A percentile compares a stretch with the other conserved stretches of the same genome.
Evolutionary conservation across 306 rosid genomes (phyloP).

Genomic region (Crotalaria pallida): DNA sequence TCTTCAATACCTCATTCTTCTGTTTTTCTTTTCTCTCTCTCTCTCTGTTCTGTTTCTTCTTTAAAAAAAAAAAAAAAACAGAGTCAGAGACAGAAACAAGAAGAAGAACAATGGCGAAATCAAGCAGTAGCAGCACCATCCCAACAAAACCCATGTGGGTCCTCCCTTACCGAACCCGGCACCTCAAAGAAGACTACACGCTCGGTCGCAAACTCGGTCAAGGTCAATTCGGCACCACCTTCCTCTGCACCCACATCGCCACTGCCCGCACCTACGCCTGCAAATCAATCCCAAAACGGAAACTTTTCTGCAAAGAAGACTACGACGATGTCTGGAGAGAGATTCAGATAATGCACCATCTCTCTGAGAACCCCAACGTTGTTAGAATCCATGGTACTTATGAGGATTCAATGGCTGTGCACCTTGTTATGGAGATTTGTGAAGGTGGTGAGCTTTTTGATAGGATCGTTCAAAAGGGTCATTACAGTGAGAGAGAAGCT

Average conservation of each 20-base stretch:
- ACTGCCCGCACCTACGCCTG: slow-evolving; percentile 34
- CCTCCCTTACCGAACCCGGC: slow-evolving; percentile 35
- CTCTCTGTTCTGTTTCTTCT: not conserved
- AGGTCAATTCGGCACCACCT: slow-evolving; percentile 57
- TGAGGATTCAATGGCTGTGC: slow-evolving; percentile 40
- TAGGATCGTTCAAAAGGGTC: slow-evolving; percentile 52
- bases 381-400: slow-evolving; percentile 44
- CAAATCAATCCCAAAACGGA: slow-evolving; percentile 48
- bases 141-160: slow-evolving; percentile 39
- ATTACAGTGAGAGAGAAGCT: slow-evolving; percentile 51
- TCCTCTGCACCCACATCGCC: slow-evolving; percentile 31
- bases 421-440: slow-evolving; percentile 56
- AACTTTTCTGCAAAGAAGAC: slow-evolving; percentile 46
- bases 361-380: slow-evolving; percentile 37
- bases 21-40: not conserved
- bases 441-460: slow-evolving; percentile 50
- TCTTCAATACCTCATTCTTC: not conserved
- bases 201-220: slow-evolving; percentile 48
- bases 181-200: slow-evolving; percentile 28
- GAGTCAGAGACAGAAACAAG: not conserved
- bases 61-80: not conserved
- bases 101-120: slow-evolving; percentile 26
- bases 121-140: slow-evolving; percentile 3
- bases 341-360: slow-evolving; percentile 65
- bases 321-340: slow-evolving; percentile 56